These are phyloP conservation scores for Tylopilus sp. DNA, from an alignment of 1,284 basidiomycete species.

Conservation along the genomic window DNA sequence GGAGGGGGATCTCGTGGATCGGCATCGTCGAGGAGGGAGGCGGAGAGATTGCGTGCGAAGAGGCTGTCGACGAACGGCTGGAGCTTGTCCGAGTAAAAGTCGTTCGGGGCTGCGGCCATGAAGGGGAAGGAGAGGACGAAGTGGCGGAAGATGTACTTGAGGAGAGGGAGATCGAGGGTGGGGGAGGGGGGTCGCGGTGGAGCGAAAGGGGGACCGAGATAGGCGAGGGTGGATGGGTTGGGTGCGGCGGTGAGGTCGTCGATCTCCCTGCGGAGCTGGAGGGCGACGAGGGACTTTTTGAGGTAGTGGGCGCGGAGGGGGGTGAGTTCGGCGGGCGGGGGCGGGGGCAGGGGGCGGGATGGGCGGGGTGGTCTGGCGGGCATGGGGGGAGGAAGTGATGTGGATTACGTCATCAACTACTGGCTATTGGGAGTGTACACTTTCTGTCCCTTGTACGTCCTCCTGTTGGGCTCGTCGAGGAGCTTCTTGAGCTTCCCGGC, in stretches of 20 bases:
- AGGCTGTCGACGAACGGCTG: slow-evolving; percentile 88
- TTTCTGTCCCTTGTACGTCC: slow-evolving; percentile 60
- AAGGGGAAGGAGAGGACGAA: slow-evolving; percentile 94
- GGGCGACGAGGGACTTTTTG: slow-evolving; percentile 88
- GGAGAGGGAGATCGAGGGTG: slow-evolving; percentile 74
- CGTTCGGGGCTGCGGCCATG: slow-evolving; percentile 77
- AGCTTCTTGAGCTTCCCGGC: slow-evolving; percentile 61
- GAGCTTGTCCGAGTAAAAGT: slow-evolving; percentile 89
- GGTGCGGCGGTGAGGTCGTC: slow-evolving; percentile 59
- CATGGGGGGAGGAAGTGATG: background rate
- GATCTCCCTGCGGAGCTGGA: slow-evolving; percentile 80
- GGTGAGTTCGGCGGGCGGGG: slow-evolving; percentile 45
- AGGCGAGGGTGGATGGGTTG: slow-evolving; percentile 73
- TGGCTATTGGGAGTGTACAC: slow-evolving; percentile 54
- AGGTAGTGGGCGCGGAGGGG: slow-evolving; percentile 92
- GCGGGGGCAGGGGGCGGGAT: slow-evolving; percentile 6
- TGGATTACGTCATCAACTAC: slow-evolving; percentile 25
- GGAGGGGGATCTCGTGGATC: slow-evolving; percentile 47
- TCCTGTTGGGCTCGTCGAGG: slow-evolving; percentile 57
- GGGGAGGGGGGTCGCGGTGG: slow-evolving; percentile 57
- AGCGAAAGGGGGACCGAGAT: slow-evolving; percentile 83
- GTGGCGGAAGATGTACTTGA: slow-evolving; percentile 85
- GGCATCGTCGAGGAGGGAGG: slow-evolving; percentile 48
- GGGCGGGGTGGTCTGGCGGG: slow-evolving; percentile 14
- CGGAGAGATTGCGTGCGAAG: slow-evolving; percentile 70